These are phyloP conservation scores for Symmetrospora coprosmae DNA, from an alignment of 768 basidiomycete species.

Conservation along the genomic window DNA sequence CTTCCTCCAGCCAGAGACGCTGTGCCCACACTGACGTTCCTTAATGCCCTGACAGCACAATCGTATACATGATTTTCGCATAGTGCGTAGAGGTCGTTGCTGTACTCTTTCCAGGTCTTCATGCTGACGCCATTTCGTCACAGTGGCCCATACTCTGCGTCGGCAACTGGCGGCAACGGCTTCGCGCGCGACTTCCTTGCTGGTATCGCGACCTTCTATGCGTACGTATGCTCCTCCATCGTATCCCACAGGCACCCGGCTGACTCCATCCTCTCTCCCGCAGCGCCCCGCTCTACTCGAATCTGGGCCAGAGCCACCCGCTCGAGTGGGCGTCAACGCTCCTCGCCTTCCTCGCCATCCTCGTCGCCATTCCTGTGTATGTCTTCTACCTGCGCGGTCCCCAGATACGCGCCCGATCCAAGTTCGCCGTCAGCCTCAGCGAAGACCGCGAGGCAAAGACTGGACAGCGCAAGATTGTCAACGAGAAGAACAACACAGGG, in stretches of 20 bases:
- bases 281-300: slow-evolving; percentile 2
- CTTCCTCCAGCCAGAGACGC: too few species aligned
- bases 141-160: too few species aligned
- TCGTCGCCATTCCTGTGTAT: slow-evolving; percentile 14
- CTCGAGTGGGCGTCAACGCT: neutral
- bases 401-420: neutral
- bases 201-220: slow-evolving; percentile 28
- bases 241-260: too few species aligned
- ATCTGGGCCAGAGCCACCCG: neutral
- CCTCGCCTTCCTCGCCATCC: slow-evolving; percentile 1
- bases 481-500: too few species aligned
- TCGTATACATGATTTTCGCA: too few species aligned
- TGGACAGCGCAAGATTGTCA: neutral
- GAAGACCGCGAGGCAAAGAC: neutral
- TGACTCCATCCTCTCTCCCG: too few species aligned
- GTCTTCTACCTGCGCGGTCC: slow-evolving; percentile 16
- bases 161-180: slow-evolving; percentile 35
- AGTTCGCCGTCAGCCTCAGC: neutral
- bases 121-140: too few species aligned
- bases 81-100: too few species aligned
- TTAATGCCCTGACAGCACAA: too few species aligned
- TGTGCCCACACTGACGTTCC: too few species aligned
- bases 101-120: too few species aligned
- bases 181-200: slow-evolving; percentile 34
- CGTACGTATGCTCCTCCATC: neutral